These are phyloP conservation scores for Arxiozyma heterogenica DNA, from an alignment of 1,139 yeast genomes.

Conservation along the genomic window DNA sequence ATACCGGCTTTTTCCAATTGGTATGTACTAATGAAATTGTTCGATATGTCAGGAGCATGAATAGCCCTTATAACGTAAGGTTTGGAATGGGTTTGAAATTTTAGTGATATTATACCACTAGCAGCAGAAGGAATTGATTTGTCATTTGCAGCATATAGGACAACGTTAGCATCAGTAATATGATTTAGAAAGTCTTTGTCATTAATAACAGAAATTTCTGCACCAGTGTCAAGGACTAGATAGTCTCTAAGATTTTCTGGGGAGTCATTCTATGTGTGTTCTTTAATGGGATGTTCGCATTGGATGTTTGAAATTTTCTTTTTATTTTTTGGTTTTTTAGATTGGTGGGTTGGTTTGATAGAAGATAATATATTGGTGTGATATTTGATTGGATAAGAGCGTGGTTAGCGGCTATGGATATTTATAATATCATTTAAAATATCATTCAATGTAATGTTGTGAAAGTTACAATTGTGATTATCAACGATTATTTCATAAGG, in stretches of 20 bases:
- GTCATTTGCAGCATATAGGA: neutral
- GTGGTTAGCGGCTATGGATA: no score
- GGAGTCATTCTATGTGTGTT: neutral
- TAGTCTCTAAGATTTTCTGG: neutral
- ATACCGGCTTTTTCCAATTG: neutral
- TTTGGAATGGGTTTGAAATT: no score
- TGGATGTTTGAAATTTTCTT: no score
- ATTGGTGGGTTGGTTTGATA: no score
- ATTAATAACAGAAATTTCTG: neutral
- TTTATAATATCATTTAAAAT: neutral
- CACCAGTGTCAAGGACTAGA: neutral
- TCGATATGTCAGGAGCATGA: neutral
- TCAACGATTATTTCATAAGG: neutral
- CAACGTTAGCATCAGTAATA: neutral
- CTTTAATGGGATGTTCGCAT: neutral
- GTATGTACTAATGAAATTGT: neutral
- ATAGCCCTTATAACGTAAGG: neutral
- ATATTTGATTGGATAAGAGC: no score
- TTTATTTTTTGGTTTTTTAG: no score
- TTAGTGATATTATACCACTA: neutral
- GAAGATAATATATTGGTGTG: no score
- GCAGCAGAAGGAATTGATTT: neutral
- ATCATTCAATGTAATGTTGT: neutral
- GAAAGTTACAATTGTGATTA: no score
- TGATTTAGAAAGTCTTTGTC: no score